phyloP scores from a whole-genome alignment of 116 monocot genomes.

The Thalassia testudinum region DNA sequence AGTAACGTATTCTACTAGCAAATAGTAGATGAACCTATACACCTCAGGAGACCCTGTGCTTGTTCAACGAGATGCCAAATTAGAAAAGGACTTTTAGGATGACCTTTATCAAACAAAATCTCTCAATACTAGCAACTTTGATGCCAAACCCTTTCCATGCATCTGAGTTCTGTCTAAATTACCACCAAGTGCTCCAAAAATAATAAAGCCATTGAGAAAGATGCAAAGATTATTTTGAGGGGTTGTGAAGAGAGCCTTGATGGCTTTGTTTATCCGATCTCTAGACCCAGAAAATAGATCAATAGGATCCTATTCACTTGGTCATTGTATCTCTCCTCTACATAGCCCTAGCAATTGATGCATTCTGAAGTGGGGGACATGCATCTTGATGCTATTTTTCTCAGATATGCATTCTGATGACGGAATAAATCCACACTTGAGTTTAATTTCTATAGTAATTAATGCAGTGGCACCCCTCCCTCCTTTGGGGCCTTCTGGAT shows the following conservation, averaged over 20 bases:
- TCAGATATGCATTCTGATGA: slow-evolving; percentile 10
- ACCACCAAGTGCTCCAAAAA: slow-evolving; percentile 65
- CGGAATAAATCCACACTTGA: slow-evolving; percentile 64
- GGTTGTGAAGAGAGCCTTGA: slow-evolving; percentile 42
- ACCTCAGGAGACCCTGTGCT: no score
- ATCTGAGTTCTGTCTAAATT: slow-evolving; percentile 10
- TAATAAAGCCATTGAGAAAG: slow-evolving; percentile 59
- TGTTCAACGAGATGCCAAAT: no score
- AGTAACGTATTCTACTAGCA: no score
- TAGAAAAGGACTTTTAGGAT: no score
- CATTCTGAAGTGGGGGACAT: slow-evolving; percentile 18
- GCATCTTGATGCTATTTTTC: slow-evolving; percentile 7
- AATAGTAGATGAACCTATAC: no score
- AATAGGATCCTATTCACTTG: slow-evolving; percentile 75
- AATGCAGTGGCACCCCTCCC: neutral
- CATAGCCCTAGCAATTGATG: slow-evolving; percentile 72
- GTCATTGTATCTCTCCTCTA: slow-evolving; percentile 41
- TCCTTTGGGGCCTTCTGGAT: slow-evolving; percentile 33
- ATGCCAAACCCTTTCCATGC: slow-evolving; percentile 10
- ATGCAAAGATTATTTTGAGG: slow-evolving; percentile 81
- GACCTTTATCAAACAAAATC: no score
- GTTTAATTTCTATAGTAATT: no score
- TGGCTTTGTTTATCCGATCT: slow-evolving; percentile 44
- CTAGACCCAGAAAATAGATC: slow-evolving; percentile 83
- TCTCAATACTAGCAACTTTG: no score